Base-by-base conservation (phyloP, 345 rosid genomes). In the Brassica carinata region DNA sequence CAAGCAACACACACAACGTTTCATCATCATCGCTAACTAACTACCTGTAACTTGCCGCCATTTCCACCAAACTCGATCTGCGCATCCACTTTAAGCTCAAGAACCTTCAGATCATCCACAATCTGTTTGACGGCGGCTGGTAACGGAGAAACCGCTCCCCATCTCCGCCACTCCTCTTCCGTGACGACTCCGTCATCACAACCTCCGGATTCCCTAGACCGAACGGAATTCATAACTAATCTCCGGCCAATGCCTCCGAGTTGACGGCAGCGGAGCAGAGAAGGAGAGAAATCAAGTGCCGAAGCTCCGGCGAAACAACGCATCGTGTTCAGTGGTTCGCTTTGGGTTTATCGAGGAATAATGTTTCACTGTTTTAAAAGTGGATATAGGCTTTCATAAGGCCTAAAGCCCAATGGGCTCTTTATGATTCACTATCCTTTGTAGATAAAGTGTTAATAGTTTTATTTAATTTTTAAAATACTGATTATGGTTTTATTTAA, bases 21-120 rank as follows among this genome's bases (percentile, higher is more conserved):
- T 64, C 55, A 34, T 67, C 33, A 18, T 57, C 30, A 13, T 7
- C 10, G 15, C 17, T 48, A 14, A 13, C 17, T 48, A n/a, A n/a
- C 19, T 38, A 93, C 99, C 92, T 90, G 88, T 48, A 93, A 82
- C 83, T 92, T 93, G 69, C 98, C 99, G 19, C 97, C 94, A 53
- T 33, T 85, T n/a, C 96, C 94, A 57, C 97, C 97, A 63, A 96
- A 96, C 45, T 79, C 84, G 87, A 92, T 89, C 45, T 77, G 85
- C 71, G 87, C 79, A 82, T 93, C 92, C 71, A 72, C 73, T 51
- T 84, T 83, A 34, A 64, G 82, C 87, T 92, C 92, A 83, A 92
- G 76, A 76, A 86, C 84, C 83, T 86, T 93, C 91, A 96, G 83
- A 77, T 92, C 98, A 13, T 85, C 80, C 63, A 92, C 81, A 76